These are phyloP conservation scores for Pseudisothecium myosuroides DNA, from an alignment of 225 moss, liverwort and hornwort species.

Conservation along the genomic window DNA sequence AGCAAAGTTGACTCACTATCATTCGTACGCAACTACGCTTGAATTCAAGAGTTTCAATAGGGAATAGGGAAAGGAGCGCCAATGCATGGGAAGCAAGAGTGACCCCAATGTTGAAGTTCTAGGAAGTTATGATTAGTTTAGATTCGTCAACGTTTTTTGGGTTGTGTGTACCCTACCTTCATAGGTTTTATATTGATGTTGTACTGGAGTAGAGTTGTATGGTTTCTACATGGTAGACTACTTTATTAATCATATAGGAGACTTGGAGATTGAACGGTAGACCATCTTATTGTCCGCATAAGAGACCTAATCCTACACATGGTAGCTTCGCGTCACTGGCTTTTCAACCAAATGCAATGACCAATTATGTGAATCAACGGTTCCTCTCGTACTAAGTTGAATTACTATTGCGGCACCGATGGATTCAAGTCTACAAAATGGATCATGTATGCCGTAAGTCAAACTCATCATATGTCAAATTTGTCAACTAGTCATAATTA, in stretches of 20 bases:
- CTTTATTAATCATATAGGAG: fast-evolving
- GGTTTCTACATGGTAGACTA: fast-evolving
- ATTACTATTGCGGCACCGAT: too few relatives aligned
- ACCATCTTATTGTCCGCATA: fast-evolving
- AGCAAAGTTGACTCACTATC: background rate
- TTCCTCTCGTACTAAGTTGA: too few relatives aligned
- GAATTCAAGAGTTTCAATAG: background rate
- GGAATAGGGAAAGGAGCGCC: fast-evolving
- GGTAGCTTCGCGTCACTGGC: too few relatives aligned
- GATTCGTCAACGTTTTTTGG: background rate
- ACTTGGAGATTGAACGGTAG: fast-evolving
- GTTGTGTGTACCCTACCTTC: fast-evolving
- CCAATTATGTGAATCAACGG: too few relatives aligned
- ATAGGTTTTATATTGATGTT: background rate
- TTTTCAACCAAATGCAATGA: too few relatives aligned
- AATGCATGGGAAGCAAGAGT: too few relatives aligned
- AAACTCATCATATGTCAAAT: background rate
- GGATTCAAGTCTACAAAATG: fast-evolving
- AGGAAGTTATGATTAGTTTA: background rate
- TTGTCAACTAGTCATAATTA: background rate
- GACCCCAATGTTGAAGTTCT: background rate
- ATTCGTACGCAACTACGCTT: background rate
- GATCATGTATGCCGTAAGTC: background rate
- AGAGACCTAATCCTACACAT: background rate
- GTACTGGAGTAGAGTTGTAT: fast-evolving